Evolutionary conservation across 148 eudicot genomes (phyloP).

Genomic region (Simmondsia chinensis): DNA sequence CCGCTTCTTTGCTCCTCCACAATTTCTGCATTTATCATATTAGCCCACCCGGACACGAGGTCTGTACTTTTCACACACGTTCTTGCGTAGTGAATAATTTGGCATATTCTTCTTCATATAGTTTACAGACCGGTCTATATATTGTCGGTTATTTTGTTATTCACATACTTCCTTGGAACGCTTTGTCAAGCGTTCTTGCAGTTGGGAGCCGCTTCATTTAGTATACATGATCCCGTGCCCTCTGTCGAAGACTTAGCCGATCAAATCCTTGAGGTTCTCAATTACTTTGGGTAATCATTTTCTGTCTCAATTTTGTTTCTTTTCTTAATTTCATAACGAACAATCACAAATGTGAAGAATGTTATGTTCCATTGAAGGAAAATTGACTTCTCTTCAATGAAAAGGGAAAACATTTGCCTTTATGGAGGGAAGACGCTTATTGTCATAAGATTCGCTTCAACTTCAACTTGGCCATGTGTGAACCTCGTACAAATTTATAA

Average conservation of each 20-base stretch:
- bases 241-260: slow-evolving; percentile 86
- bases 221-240: slow-evolving; percentile 57
- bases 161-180: slow-evolving; percentile 40
- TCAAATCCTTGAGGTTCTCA: slow-evolving; percentile 82
- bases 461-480: too few species aligned
- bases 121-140: neutral
- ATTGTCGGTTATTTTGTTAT: slow-evolving; percentile 21
- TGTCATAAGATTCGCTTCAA: too few species aligned
- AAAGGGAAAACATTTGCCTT: too few species aligned
- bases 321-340: too few species aligned
- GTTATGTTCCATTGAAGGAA: too few species aligned
- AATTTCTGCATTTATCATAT: slow-evolving; percentile 62
- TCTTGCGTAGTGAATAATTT: neutral
- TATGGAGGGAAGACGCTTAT: too few species aligned
- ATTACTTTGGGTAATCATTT: slow-evolving; percentile 73
- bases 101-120: neutral
- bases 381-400: too few species aligned
- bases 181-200: slow-evolving; percentile 89
- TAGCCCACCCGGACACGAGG: slow-evolving; percentile 71
- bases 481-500: too few species aligned
- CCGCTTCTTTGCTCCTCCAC: slow-evolving; percentile 59
- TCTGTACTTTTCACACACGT: slow-evolving; percentile 24
- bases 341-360: too few species aligned
- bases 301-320: too few species aligned
- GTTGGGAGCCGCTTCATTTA: slow-evolving; percentile 90